phyloP scores from a whole-genome alignment of 2,329 filamentous ascomycete species.

The Colletotrichum musicola region DNA sequence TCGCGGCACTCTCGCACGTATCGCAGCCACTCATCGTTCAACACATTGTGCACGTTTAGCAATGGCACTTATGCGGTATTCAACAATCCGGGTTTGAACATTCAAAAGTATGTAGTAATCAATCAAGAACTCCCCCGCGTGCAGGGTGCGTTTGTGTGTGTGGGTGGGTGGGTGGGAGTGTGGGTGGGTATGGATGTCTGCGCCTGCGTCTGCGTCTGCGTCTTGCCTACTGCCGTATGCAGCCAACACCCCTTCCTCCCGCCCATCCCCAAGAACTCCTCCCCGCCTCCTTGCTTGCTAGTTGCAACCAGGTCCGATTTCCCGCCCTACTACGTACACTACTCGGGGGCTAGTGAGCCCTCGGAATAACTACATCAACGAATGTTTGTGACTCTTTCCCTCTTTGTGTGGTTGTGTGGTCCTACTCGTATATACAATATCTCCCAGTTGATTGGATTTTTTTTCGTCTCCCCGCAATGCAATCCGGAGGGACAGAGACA shows the following conservation, averaged over 20 bases:
- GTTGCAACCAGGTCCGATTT: background rate
- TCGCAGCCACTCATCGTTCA: conserved; percentile 26
- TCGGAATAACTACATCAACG: conserved; percentile 9
- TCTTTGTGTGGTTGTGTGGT: background rate
- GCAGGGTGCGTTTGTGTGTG: too few relatives aligned
- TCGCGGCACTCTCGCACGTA: conserved; percentile 7
- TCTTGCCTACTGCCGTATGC: conserved; percentile 10
- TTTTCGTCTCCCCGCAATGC: conserved; percentile 32
- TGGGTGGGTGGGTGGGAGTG: background rate
- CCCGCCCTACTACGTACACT: background rate
- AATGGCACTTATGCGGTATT: conserved; percentile 17
- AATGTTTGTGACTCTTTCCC: background rate
- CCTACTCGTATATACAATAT: conserved; percentile 32
- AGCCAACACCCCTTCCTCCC: conserved; percentile 10
- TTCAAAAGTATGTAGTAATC: conserved; percentile 24
- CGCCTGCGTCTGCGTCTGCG: background rate
- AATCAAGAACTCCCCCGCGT: background rate
- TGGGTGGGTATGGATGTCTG: too few relatives aligned
- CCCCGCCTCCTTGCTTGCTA: background rate
- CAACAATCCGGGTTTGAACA: conserved; percentile 21
- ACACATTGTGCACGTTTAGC: conserved; percentile 30
- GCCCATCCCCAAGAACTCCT: conserved; percentile 12
- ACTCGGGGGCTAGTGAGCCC: background rate
- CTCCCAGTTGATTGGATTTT: conserved; percentile 24
- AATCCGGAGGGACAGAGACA: conserved; percentile 1